These are phyloP conservation scores for Meyerozyma carpophila DNA, from an alignment of 1,139 yeast genomes.

Conservation along the genomic window DNA sequence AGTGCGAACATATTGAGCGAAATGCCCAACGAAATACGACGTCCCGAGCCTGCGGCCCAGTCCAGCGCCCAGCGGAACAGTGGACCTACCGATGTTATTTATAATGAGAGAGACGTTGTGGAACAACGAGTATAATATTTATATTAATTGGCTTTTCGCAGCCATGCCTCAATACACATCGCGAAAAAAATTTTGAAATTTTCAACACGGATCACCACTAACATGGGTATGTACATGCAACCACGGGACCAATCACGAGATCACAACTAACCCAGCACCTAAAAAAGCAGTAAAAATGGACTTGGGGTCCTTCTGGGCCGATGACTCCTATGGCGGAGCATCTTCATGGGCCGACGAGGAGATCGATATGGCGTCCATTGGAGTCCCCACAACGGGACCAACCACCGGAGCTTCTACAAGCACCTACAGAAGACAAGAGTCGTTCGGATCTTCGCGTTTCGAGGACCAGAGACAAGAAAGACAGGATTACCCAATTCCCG, in stretches of 20 bases:
- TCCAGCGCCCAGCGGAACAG: background rate
- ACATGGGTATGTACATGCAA: conserved; percentile 14
- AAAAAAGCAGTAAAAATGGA: conserved; percentile 45
- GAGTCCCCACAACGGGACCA: conserved; percentile 10
- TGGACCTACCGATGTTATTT: background rate
- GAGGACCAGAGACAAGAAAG: conserved; percentile 32
- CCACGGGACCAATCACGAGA: conserved; percentile 4
- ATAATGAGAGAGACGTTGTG: conserved; percentile 14
- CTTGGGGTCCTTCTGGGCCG: conserved; percentile 47
- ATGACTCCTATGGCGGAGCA: conserved; percentile 39
- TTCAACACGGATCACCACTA: conserved; percentile 3
- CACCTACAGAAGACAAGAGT: background rate
- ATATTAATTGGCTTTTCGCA: background rate
- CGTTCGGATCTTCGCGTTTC: conserved; percentile 1
- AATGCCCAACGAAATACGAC: background rate
- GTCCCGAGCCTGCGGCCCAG: background rate
- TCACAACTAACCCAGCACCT: conserved; percentile 29
- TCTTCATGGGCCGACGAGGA: conserved; percentile 25
- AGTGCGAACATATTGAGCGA: background rate
- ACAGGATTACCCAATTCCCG: conserved; percentile 82
- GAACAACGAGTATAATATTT: conserved; percentile 22
- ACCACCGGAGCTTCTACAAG: conserved; percentile 6
- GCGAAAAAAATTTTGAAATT: conserved; percentile 5
- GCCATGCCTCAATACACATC: conserved; percentile 1
- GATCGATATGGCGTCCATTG: conserved; percentile 21